A percentile compares a stretch with the other conserved stretches of the same genome.
Evolutionary conservation across 495 filamentous ascomycete species (phyloP).

Genomic region (Trichoderma virens): DNA sequence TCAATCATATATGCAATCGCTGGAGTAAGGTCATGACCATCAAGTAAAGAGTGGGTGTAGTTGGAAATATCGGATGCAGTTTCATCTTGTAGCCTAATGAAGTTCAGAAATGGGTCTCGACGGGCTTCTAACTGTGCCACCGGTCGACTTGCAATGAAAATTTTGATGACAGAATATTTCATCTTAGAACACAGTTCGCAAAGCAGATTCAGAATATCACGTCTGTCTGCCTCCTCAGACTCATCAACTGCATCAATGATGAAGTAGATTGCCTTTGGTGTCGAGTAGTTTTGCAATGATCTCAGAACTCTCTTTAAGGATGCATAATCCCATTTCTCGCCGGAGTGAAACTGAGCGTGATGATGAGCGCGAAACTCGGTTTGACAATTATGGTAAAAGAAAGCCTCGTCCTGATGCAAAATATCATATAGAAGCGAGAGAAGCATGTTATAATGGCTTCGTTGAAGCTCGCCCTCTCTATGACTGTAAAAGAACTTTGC

Average conservation of each 20-base stretch:
- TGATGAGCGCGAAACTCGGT: not conserved
- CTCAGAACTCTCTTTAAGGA: not conserved
- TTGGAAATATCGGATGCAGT: not conserved
- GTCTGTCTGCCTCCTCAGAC: not conserved
- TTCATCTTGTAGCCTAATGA: not conserved
- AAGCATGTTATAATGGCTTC: not conserved
- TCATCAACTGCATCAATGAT: not conserved
- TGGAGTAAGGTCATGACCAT: not conserved
- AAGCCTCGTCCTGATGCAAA: not conserved
- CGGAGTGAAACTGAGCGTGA: not conserved
- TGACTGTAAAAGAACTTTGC: not conserved
- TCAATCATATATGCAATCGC: not conserved
- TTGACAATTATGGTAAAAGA: not conserved
- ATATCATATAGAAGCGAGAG: not conserved
- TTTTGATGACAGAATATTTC: not conserved
- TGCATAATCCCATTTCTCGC: not conserved
- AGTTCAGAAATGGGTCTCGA: not conserved
- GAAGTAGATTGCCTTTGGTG: not conserved
- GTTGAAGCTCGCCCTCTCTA: not conserved
- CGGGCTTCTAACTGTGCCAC: not conserved
- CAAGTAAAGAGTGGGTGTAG: not conserved
- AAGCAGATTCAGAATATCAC: not conserved
- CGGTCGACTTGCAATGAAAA: not conserved
- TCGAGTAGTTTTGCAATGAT: not conserved
- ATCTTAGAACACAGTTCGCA: not conserved